Evolutionary conservation across 2,329 filamentous ascomycete genomes (phyloP), one percentile per base, ranked within the genome.

Genomic region (Fusarium sp.): DNA sequence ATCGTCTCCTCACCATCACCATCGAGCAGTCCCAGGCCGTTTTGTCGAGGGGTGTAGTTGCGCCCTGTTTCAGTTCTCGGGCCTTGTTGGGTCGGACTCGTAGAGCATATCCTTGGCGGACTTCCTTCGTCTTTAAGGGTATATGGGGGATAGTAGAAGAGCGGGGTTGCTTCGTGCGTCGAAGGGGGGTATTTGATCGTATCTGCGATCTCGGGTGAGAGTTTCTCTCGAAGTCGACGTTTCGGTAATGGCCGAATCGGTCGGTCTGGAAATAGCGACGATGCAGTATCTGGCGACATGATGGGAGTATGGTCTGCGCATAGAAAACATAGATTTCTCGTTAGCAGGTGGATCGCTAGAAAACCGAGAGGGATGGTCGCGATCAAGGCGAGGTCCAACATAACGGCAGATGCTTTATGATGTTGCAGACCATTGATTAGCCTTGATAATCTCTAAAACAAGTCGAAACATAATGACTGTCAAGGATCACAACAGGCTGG

Each of bases 161-260:
- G 84, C 44, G 93, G 91, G 10, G 90, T 87, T 10, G 88, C 87
- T 25, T 89, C 87, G 40, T 90, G 87, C n/a, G 90, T 91, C 16
- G 90, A 87, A 6, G 92, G 90, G 11, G 95, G 94, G 75, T 94
- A 97, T 73, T 91, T 86, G 74, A 98, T 96, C 30, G 91, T 89
- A 56, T 92, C 91, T 60, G 92, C 94, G 74, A 92, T 90, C 79
- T 97, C 93, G 65, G 93, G 91, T 32, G 95, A 94, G 55, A 99
- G 85, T 60, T 93, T 90, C 78, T 96, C 94, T 75, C 94, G 93
- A 57, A 99, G 87, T 70, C 93, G 91, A 76, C 94, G 92, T 82
- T 93, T 96, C 45, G 96, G 96, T 65, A 99, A 84, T 60, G 96
- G 96, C 77, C 94, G 91, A 79, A 99, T 99, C 66, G 95, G 92